A percentile compares a stretch with the other conserved stretches of the same genome.
Conservation (phyloP, 2,329 filamentous ascomycete species). For the Dactylellina leptospora region DNA sequence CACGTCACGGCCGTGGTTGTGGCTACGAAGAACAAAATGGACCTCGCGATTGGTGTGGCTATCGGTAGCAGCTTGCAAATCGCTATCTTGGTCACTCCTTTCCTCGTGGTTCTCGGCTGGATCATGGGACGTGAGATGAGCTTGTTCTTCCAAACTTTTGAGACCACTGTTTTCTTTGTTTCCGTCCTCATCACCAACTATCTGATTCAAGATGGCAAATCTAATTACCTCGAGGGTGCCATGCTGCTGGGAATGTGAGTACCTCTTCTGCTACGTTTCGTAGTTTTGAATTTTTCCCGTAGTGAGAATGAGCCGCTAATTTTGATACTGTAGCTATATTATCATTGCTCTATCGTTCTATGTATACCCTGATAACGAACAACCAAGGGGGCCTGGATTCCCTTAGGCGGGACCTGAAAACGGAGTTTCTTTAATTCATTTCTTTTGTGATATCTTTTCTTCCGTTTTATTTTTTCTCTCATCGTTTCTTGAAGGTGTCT, state of each 20-base stretch:
- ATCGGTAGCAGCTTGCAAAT: conserved; percentile 86
- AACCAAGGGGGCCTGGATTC: conserved; percentile 36
- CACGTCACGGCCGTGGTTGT: conserved; percentile 84
- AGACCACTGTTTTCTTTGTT: conserved; percentile 58
- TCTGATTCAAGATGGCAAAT: conserved; percentile 81
- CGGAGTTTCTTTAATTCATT: conserved; percentile 12
- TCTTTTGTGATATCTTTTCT: conserved; percentile 33
- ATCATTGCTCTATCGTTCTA: conserved; percentile 71
- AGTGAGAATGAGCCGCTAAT: too few relatives aligned
- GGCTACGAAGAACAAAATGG: conserved; percentile 76
- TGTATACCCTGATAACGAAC: conserved; percentile 68
- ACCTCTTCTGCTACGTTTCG: conserved; percentile 19
- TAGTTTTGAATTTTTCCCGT: too few relatives aligned
- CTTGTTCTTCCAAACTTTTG: conserved; percentile 77
- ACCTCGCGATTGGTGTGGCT: conserved; percentile 77
- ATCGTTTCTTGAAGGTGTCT: not conserved
- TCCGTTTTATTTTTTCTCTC: not conserved
- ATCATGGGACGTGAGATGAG: conserved; percentile 77
- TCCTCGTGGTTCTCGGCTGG: conserved; percentile 82
- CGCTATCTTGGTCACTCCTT: conserved; percentile 80
- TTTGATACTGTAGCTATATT: conserved; percentile 64
- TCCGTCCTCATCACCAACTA: conserved; percentile 62
- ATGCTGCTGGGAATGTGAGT: conserved; percentile 71
- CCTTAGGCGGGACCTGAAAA: conserved; percentile 6
- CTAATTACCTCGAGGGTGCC: conserved; percentile 83